Evolutionary conservation across 495 filamentous ascomycete species (phyloP), one percentile per base, ranked within the genome.

Genomic region (Trichoderma reesei): DNA sequence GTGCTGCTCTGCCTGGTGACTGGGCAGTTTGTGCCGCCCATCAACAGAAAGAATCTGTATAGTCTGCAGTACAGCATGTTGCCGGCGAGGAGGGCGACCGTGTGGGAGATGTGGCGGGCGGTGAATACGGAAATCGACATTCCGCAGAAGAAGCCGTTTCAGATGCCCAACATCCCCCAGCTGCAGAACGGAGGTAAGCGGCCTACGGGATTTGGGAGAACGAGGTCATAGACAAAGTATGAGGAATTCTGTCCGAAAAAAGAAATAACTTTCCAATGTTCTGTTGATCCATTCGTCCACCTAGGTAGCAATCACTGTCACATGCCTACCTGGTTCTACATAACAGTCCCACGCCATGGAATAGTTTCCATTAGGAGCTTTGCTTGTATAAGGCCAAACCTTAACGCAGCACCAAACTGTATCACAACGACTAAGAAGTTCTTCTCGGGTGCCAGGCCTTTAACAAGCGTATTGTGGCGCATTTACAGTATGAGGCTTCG

Each of bases 51-150:
- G 71, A 96, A 91, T 71, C 79, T 99, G 54, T 99, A 99, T 75
- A 92, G 90, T 65, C 85, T 99, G 69, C 94, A 99, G 75, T 99
- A 99, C 75, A 94, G 90, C 77, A 98, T 98, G 95, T 80, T 99
- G 38, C 94, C 94, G 5, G 87, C 90, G 11, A 85, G 80, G 46
- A 79, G 94, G 6, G 90, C 90, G 0, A 85, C 89, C 2, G 86
- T 97, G 60, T 73, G 80, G 65, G 92, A 97, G 71, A 86, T 97
- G 66, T 99, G 95, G 95, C 75, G 83, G 37, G 82, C 86, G 9
- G 51, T 56, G 4, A 56, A 56, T 56, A 56, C 5, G 51, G 51
- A 56, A 56, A 56, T 56, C 34, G 51, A 56, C 0, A 34, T 56
- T 56, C 51, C 51, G 11, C 51, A 56, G 51, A 56, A 56, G 26